Percentiles rank a stretch among this genome's conserved stretches.
phyloP scores from a whole-genome alignment of 192 early-diverging fungal species.

The Coemansia sp. region DNA sequence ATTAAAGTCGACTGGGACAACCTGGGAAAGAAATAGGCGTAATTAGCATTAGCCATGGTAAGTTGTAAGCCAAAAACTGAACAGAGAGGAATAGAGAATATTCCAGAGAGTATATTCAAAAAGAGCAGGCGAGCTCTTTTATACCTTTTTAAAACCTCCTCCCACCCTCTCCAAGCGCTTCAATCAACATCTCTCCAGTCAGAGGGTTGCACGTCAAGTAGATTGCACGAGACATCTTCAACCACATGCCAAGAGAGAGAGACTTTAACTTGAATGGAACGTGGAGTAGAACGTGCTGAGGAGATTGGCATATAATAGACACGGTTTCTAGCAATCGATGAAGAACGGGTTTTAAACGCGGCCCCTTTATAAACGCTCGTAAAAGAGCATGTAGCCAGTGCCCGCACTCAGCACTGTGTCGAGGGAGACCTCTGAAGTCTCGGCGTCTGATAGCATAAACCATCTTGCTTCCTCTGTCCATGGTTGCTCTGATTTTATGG shows the following conservation, averaged over 20 bases:
- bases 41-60: not conserved
- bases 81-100: not conserved
- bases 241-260: too few species aligned
- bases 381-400: constrained; percentile 57
- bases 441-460: constrained; percentile 70
- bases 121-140: not conserved
- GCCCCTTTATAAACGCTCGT: constrained; percentile 41
- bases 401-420: constrained; percentile 51
- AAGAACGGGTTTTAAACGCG: constrained; percentile 11
- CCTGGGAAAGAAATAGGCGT: not conserved
- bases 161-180: too few species aligned
- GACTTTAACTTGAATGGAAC: too few species aligned
- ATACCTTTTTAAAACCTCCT: not conserved
- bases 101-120: not conserved
- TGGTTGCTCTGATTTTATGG: not conserved
- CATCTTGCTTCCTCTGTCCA: constrained; percentile 39
- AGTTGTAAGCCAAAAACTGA: not conserved
- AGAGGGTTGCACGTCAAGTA: not conserved
- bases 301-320: not conserved
- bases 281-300: not conserved
- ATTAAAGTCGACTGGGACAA: not conserved
- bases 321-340: not conserved
- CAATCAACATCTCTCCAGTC: too few species aligned
- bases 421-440: constrained; percentile 44
- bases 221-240: not conserved